Evolutionary conservation across 2,329 filamentous ascomycete species (phyloP), one percentile per base, ranked within the genome.

Genomic region (Xylariaceae sp.): DNA sequence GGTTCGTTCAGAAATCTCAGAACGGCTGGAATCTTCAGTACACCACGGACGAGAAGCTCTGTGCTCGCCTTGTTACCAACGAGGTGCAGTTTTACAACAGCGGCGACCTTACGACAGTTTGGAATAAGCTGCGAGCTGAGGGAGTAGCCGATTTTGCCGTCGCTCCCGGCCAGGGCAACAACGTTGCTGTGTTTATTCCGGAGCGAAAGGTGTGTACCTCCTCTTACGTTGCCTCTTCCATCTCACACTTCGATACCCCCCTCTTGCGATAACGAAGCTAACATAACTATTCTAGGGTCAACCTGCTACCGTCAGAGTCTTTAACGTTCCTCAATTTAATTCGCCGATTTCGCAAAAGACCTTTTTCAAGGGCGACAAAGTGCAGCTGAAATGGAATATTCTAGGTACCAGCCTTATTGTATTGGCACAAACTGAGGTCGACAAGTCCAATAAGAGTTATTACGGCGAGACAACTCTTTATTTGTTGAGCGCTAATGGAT

Each of bases 281-380:
- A 65, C 41, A 41, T 47, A 34, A 11, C 6, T 6, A 58, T 17
- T 56, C 8, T 53, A 96, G 90, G 93, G 94, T 55, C 89, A 92
- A 83, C 94, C 94, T 41, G 92, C 94, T 57, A 85, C 90, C 1
- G 92, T 97, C 74, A 96, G 95, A 77, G 89, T 97, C 61, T 99
- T 89, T 79, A 91, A 93, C 67, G 89, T 97, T 41, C 93, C 94
- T 48, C 83, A 94, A 68, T 97, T 97, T 77, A 83, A 77, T 64
- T 80, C 79, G 56, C 87, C 92, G 3, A 87, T 96, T 53, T 97
- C 93, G 45, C 93, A 97, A 74, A 99, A 99, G 86, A 97, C 89
- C 1, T 99, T 99, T 73, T 99, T 92, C 85, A 99, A 99, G 80
- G 92, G 92, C 64, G 94, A 99, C 80, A 97, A 97, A 80, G 93